Conservation (phyloP, 169 alveolate genomes). For the Cryptosporidium meleagridis region DNA sequence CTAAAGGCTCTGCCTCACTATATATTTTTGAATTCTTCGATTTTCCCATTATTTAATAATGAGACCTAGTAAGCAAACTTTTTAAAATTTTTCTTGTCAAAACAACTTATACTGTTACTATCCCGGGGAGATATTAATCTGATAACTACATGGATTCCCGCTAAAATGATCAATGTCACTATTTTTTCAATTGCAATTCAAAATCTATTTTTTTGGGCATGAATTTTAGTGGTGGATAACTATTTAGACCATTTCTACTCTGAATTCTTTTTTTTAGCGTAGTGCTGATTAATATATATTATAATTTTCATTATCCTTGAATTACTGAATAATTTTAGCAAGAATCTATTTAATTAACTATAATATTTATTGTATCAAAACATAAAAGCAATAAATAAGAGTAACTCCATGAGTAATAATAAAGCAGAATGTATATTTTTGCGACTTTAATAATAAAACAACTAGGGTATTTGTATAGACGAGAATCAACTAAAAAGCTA, state of each 20-base stretch:
- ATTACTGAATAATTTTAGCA: no score
- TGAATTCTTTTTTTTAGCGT: neutral
- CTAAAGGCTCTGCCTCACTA: constrained; percentile 29
- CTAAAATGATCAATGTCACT: neutral
- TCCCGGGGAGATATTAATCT: neutral
- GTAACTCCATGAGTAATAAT: no score
- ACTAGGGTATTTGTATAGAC: neutral
- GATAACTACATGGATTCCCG: neutral
- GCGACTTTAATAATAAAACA: no score
- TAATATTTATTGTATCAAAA: neutral
- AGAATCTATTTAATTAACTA: no score
- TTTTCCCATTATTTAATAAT: neutral
- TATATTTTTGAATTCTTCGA: neutral
- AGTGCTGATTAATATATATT: neutral
- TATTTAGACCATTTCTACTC: neutral
- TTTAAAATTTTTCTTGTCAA: no score
- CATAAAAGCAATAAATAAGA: neutral
- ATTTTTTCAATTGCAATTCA: neutral
- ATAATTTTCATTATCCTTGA: no score
- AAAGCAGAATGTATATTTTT: no score
- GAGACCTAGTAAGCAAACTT: neutral
- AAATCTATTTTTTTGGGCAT: neutral
- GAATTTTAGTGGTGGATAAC: no score
- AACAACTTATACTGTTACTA: neutral
- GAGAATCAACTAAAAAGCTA: neutral